Base-by-base conservation (phyloP, 2,329 filamentous ascomycete species). In the Talaromyces rugulosus region DNA sequence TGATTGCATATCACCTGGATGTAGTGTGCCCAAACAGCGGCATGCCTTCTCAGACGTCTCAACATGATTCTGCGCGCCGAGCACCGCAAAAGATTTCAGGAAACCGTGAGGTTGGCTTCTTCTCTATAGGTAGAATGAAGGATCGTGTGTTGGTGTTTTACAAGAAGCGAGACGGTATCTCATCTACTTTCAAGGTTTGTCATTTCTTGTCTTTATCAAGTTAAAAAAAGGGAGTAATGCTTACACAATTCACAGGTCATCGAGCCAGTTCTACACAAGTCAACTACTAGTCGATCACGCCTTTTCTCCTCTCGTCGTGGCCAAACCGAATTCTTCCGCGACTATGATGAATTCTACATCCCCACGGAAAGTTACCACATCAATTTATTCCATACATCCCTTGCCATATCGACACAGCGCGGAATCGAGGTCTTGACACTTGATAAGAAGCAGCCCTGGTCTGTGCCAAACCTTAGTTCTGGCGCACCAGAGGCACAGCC, bases 281-380 rank as follows among this genome's bases (percentile, higher is more conserved):
- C 92, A 0, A 88, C 90, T 0, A 91, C 96, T 71, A 94, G 90
- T 80, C 91, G 89, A 69, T 85, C 87, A 4, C 87, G 91, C 8
- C 81, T 89, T 66, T 87, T 86, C 72, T 70, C 71, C 6, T 81
- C 87, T 18, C 84, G 85, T 9, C 82, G 84, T 33, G 92, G 92
- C 23, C 87, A 85, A 63, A 97, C 94, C 0, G 95, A 99, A 69
- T 94, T 94, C 69, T 99, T 98, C 87, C 89, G 95, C 65, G 95
- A 99, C 72, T 99, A 93, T 74, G 95, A 99, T 78, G 95, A 98
- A 68, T 99, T 99, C 77, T 99, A 98, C 78, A 93, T 99, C 68
- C 95, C 95, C 0, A 89, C 91, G 2, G 96, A 99, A 73, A 97
- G 92, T 75, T 96, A 89, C 75, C 92, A 91, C 55, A 90, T 99